Evolutionary conservation across 2,329 filamentous ascomycete species (phyloP), one percentile per base, ranked within the genome.

Genomic region (Metarhizium humberi): DNA sequence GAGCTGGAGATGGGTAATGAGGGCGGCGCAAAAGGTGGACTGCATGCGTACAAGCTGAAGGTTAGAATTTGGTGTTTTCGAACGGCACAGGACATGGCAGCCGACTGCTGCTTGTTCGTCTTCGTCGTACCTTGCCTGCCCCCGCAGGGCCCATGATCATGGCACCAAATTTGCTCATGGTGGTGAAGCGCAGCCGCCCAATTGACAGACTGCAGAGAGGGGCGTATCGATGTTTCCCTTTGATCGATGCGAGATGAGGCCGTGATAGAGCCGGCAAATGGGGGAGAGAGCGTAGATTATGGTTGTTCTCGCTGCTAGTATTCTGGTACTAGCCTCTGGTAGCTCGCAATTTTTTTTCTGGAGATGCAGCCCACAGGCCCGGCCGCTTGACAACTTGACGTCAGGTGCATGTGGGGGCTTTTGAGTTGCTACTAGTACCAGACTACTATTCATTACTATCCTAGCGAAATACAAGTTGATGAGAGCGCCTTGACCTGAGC

Each of bases 111-210:
- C 43, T 30, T 6, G 16, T 18, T 32, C n/a, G n/a, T 52, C 29
- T 29, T n/a, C 53, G 54, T 50, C 75, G 61, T 72, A 87, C 85
- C 80, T 96, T 99, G 74, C 94, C 94, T 25, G 91, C 92, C 62
- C 92, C 94, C 20, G 94, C 92, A 58, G 92, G 94, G 70, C 94
- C 94, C 87, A 97, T 96, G 58, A 97, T 86, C 73, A 97, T 86
- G 61, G 90, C 86, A 53, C 94, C 94, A 69, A 92, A 97, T 73
- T 96, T 96, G 73, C 88, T 92, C 90, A 95, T 95, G 61, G 57
- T 20, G 54, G 6, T 18, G 11, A 45, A 16, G n/a, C 2, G 42
- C 42, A 14, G 18, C 42, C 3, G 10, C 14, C 14, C 11, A 6
- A 18, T 43, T 18, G 16, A 14, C 40, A 14, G 16, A 7, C n/a